These are phyloP conservation scores for Eimeria brunetti DNA, from an alignment of 169 alveolate genomes.

Conservation along the genomic window DNA sequence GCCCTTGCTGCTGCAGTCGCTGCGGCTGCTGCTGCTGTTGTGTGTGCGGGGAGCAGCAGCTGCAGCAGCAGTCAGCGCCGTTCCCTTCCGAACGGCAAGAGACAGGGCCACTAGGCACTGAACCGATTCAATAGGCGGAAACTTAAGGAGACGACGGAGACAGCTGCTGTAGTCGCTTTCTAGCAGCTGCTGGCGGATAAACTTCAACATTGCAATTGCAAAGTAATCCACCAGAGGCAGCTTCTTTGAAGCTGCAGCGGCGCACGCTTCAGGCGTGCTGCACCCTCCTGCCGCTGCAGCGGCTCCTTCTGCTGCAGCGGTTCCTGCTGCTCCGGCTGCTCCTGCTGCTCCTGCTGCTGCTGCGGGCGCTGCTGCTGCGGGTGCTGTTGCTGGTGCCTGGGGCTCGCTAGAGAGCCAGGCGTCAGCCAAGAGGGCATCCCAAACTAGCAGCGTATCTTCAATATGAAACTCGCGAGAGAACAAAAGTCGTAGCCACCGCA, in stretches of 20 bases:
- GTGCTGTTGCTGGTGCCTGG: neutral
- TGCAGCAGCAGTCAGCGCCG: neutral
- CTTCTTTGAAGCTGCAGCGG: constrained; percentile 56
- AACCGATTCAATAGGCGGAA: constrained; percentile 88
- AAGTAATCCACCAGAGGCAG: constrained; percentile 82
- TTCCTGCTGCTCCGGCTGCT: constrained; percentile 7
- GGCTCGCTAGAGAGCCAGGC: constrained; percentile 72
- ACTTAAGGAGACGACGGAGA: constrained; percentile 84
- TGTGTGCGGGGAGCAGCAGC: neutral
- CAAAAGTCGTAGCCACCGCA: constrained; percentile 90
- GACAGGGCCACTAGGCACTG: constrained; percentile 80
- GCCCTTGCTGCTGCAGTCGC: neutral
- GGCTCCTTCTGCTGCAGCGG: neutral
- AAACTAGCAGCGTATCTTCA: constrained; percentile 85
- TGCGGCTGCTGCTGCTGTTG: constrained; percentile 39
- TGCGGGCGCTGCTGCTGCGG: neutral
- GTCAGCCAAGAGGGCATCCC: constrained; percentile 91
- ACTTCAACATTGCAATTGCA: constrained; percentile 84
- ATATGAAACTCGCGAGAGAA: constrained; percentile 89
- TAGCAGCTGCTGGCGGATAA: constrained; percentile 80
- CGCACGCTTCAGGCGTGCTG: constrained; percentile 45
- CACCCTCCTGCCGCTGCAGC: neutral
- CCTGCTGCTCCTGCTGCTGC: neutral
- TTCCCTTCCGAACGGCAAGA: constrained; percentile 49
- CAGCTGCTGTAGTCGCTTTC: constrained; percentile 83